Conservation (phyloP, 2,329 filamentous ascomycete species). For the Albifimbria verrucaria region DNA sequence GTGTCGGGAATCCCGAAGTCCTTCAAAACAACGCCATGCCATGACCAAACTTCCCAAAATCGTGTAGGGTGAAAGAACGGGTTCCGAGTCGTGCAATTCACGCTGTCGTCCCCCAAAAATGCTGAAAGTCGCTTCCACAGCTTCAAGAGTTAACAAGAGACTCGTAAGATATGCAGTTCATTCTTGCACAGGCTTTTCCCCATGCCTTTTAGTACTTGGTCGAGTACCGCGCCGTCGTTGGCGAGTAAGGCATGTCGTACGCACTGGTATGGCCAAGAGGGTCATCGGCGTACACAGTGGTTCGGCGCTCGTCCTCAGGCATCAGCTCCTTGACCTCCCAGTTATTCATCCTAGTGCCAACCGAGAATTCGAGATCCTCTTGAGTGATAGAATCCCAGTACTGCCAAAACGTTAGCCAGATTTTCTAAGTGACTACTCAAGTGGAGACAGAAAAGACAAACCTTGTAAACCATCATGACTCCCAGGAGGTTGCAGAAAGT, state of each 20-base stretch:
- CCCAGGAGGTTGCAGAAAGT: conserved; percentile 90
- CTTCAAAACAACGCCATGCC: neutral
- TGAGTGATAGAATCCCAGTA: conserved; percentile 99
- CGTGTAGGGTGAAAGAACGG: neutral
- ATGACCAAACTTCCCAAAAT: neutral
- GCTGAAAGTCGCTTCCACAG: no score
- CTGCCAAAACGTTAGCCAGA: conserved; percentile 29
- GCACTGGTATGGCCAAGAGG: conserved; percentile 55
- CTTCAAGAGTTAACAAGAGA: no score
- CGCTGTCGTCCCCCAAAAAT: no score
- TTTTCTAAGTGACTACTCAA: neutral
- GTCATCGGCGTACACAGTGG: conserved; percentile 69
- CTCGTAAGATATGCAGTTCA: conserved; percentile 8
- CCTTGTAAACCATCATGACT: conserved; percentile 99
- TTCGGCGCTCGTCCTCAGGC: conserved; percentile 73
- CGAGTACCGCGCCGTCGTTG: conserved; percentile 40
- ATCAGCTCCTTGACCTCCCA: conserved; percentile 97
- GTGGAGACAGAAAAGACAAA: conserved; percentile 23
- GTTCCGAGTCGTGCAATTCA: no score
- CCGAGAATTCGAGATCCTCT: conserved; percentile 97
- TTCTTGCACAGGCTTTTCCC: neutral
- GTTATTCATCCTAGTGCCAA: conserved; percentile 91
- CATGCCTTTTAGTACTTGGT: conserved; percentile 36
- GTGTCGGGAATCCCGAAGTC: no score
- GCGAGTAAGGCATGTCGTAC: conserved; percentile 51